A percentile compares a stretch with the other conserved stretches of the same genome.
Conservation (phyloP, 1,284 basidiomycete species). For the Ganoderma lingzhi region DNA sequence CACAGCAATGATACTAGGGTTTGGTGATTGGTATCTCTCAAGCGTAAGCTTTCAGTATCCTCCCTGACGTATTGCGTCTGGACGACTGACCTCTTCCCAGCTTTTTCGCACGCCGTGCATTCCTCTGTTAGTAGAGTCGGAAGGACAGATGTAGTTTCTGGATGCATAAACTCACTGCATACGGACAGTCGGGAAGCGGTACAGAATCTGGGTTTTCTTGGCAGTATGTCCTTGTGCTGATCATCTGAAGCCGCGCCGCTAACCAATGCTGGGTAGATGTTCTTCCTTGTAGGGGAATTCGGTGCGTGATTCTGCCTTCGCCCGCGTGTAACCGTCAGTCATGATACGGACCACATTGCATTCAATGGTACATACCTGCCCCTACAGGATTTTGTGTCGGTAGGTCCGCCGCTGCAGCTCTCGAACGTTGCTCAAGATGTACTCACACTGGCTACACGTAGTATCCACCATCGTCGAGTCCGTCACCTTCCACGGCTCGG, state of each 20-base stretch:
- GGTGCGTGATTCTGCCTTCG: neutral
- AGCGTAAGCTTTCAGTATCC: neutral
- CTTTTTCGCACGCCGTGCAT: neutral
- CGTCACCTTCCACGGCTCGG: neutral
- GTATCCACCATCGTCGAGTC: conserved; percentile 1
- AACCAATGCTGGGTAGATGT: neutral
- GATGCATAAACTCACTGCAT: neutral
- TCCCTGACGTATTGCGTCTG: neutral
- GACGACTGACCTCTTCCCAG: neutral
- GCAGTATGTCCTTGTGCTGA: neutral
- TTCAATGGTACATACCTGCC: neutral
- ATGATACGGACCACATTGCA: neutral
- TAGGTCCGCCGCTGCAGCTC: neutral
- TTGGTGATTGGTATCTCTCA: conserved; percentile 4
- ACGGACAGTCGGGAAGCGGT: neutral
- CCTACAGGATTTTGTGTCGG: neutral
- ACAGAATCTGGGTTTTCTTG: neutral
- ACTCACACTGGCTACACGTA: neutral
- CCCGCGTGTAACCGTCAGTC: neutral
- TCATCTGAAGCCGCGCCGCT: neutral
- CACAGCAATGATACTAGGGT: neutral
- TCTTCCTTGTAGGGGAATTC: neutral
- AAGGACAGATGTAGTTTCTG: neutral
- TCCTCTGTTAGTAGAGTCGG: neutral
- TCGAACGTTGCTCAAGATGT: neutral